Conservation (phyloP, 129 eudicot species). For the Scalesia atractyloides region DNA sequence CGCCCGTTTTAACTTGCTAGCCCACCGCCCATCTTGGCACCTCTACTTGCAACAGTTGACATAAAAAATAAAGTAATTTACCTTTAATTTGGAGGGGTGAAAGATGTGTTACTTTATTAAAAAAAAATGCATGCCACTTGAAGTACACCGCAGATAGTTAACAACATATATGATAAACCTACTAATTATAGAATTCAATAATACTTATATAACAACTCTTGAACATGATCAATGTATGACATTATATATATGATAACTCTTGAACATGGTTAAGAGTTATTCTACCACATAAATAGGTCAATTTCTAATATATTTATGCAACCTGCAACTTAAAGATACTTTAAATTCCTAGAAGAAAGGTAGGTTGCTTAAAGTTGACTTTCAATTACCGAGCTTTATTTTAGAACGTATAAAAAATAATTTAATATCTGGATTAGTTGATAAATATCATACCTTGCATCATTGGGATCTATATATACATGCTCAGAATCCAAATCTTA, state of each 20-base stretch:
- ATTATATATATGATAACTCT: background rate
- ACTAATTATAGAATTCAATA: too few species aligned
- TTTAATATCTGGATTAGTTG: background rate
- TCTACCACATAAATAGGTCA: slow-evolving; percentile 32
- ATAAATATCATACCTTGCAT: slow-evolving; percentile 26
- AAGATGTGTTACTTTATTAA: too few species aligned
- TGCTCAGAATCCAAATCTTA: slow-evolving; percentile 4
- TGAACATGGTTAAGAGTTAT: slow-evolving; percentile 36
- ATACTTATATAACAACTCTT: background rate
- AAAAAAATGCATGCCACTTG: slow-evolving; percentile 5
- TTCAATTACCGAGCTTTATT: slow-evolving; percentile 6
- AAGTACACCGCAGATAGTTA: background rate
- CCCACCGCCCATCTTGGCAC: background rate
- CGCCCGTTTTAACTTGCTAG: background rate
- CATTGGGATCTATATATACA: slow-evolving; percentile 33
- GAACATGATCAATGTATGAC: slow-evolving; percentile 20
- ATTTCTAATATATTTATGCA: slow-evolving; percentile 6
- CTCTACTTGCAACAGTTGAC: slow-evolving; percentile 7
- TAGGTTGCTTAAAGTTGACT: slow-evolving; percentile 31
- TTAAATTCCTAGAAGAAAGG: slow-evolving; percentile 22
- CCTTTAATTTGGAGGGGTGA: slow-evolving; percentile 3
- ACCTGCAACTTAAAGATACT: background rate
- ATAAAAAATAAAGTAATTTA: background rate
- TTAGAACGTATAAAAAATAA: background rate
- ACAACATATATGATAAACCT: too few species aligned